Base-by-base conservation (phyloP, 129 eudicot species). In the Flaveria sonorensis region DNA sequence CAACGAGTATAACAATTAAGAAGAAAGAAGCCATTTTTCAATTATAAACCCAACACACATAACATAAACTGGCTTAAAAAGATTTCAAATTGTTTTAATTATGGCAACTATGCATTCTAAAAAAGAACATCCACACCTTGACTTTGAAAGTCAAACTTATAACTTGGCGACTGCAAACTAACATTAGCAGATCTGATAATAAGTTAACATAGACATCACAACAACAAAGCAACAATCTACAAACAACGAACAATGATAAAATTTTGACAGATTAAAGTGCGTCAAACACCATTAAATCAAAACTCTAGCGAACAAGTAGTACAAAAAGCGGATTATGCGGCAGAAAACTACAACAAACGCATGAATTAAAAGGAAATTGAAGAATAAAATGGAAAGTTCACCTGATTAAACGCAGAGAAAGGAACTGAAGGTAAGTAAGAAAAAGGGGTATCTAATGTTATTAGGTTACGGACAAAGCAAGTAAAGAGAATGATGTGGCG, bases 381-480 rank as follows among this genome's bases (percentile, higher is more conserved):
- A 74, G 6, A n/a, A 79, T 21, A 15, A 50, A 42, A 62, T 43
- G 48, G 12, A 43, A 43, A 43, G 48, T 43, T 43, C 11, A 43
- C 48, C 48, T 43, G 48, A 24, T 24, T 24, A 24, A 24, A 24
- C 1, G 28, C 28, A 4, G 39, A 32, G 39, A 32, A 32, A 32
- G 6, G 39, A 32, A 32, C 4, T 32, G 39, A 32, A 24, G 28
- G 28, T 24, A 24, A 24, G 28, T 24, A 24, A 24, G 28, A 24
- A 24, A 24, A 24, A 24, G 28, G 28, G 28, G 28, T 1, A 24
- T 24, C 1, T 24, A 0, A 24, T 24, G n/a, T 24, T 71, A 30
- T 79, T 79, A 79, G 78, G 42, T 79, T 71, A 72, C 1, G 47
- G 24, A 24, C 7, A 43, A 12, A 19, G 45, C 14, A 36, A 72